Percentiles rank a stretch among this genome's conserved stretches.
Evolutionary conservation across 139 green algal genomes (phyloP).

Genomic region (Mychonastes homosphaera): DNA sequence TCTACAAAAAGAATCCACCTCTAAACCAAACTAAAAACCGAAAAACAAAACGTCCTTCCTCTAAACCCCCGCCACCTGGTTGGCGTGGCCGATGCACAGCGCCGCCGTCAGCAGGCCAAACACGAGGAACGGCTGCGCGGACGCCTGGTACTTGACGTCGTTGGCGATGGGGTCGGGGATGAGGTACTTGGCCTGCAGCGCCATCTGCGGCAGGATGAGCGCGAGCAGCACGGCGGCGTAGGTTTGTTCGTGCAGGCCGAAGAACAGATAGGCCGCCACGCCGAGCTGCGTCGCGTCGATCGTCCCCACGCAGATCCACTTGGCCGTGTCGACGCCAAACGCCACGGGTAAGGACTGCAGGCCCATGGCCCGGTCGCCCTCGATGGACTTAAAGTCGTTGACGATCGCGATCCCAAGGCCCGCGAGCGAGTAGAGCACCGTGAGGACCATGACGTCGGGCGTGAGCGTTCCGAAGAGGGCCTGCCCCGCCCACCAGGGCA

Average conservation of each 20-base stretch:
- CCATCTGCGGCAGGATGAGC: slow-evolving; percentile 89
- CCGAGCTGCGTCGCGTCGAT: slow-evolving; percentile 89
- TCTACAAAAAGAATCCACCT: no score
- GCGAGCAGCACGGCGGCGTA: slow-evolving; percentile 82
- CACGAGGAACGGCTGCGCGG: slow-evolving; percentile 93
- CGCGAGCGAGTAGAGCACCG: slow-evolving; percentile 89
- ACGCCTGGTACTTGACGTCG: slow-evolving; percentile 87
- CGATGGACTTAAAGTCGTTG: slow-evolving; percentile 94
- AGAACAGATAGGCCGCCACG: slow-evolving; percentile 76
- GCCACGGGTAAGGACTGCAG: slow-evolving; percentile 90
- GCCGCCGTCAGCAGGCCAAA: slow-evolving; percentile 94
- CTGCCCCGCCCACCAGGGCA: slow-evolving; percentile 92
- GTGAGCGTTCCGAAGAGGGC: slow-evolving; percentile 88
- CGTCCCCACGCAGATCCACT: slow-evolving; percentile 91
- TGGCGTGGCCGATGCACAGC: slow-evolving; percentile 68
- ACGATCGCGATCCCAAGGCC: slow-evolving; percentile 98
- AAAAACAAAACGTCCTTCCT: no score
- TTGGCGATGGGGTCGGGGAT: slow-evolving; percentile 94
- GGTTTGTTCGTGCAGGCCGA: slow-evolving; percentile 62
- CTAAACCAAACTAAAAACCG: no score
- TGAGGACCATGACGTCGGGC: slow-evolving; percentile 86
- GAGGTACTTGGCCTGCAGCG: slow-evolving; percentile 92
- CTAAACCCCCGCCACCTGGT: slow-evolving; percentile 15
- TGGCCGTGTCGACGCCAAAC: slow-evolving; percentile 93
- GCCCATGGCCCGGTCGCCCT: slow-evolving; percentile 48